Base-by-base conservation (phyloP, 78 protist species). In the Mantamonas sphyraenae region DNA sequence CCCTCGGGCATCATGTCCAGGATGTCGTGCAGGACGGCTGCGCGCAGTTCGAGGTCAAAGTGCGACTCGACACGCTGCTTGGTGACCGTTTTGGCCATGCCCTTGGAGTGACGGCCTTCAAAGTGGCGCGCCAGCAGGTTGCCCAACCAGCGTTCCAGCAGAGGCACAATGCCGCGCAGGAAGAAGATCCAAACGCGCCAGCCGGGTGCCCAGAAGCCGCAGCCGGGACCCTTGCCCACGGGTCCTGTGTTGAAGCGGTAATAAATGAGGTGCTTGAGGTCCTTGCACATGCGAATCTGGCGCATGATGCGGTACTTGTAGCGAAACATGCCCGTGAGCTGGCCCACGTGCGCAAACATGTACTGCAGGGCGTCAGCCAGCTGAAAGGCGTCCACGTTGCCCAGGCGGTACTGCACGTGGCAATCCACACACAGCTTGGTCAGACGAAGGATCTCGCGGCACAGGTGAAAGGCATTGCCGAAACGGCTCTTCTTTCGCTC, bases 131-230 rank as follows among this genome's bases (percentile, higher is more conserved):
- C 95, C 33, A 98, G 90, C 30, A 98, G 82, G 80, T 98, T 98
- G 34, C 99, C 99, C 12, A 97, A 79, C 98, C 98, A 98, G 31
- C 98, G 79, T 84, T 96, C 99, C n/a, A 98, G 73, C 16, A 98
- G 90, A 1, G 99, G 99, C 26, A 93, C 95, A 4, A 98, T 90
- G 35, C 99, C 99, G 26, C 99, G 87, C 64, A 98, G 61, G 89
- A 96, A 97, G 90, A 96, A 96, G 34, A 97, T n/a, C 99, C 99
- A 98, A 42, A 97, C 99, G 24, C 99, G 80, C 99, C 99, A 97
- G 45, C 82, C 86, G 1, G 99, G 99, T 20, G 97, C 98, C 99
- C 99, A 98, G 80, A 98, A 96, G 12, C 99, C 99, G 31, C 83
- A 83, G n/a, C 99, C 99, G 1, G 99, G 98, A 8, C 99, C 99